Percentiles rank a stretch among this genome's conserved stretches.
Evolutionary conservation across 2,329 filamentous ascomycete species (phyloP).

Genomic region (Remersonia thermophila): DNA sequence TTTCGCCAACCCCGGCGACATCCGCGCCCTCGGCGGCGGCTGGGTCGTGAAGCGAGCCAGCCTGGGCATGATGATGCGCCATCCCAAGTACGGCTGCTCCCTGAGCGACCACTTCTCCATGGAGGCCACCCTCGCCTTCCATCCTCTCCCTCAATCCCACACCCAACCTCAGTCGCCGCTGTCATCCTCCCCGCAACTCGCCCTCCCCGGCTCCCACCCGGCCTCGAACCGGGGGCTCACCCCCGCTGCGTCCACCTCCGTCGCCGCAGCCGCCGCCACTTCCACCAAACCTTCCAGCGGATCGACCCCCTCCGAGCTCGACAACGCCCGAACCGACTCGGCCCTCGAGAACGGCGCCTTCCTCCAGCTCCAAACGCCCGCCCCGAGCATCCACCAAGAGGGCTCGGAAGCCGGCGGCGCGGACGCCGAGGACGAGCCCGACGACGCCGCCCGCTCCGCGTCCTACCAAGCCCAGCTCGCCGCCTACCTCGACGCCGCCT

Average conservation of each 20-base stretch:
- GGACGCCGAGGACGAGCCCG: slow-evolving; percentile 2
- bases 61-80: slow-evolving; percentile 70
- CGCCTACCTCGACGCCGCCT: slow-evolving; percentile 13
- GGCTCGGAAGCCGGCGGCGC: no score
- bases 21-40: slow-evolving; percentile 21
- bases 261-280: slow-evolving; percentile 1
- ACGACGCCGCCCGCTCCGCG: slow-evolving; percentile 5
- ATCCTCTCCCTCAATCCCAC: slow-evolving; percentile 19
- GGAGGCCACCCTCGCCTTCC: slow-evolving; percentile 57
- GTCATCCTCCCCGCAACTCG: slow-evolving; percentile 3
- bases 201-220: slow-evolving; percentile 5
- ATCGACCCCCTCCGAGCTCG: not conserved
- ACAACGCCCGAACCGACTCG: slow-evolving; percentile 13
- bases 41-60: slow-evolving; percentile 62
- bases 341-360: slow-evolving; percentile 26
- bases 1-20: slow-evolving; percentile 54
- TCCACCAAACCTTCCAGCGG: not conserved
- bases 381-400: slow-evolving; percentile 16
- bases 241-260: slow-evolving; percentile 3
- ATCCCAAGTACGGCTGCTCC: slow-evolving; percentile 70
- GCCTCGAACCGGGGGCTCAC: slow-evolving; percentile 6
- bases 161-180: not conserved
- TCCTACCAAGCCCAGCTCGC: slow-evolving; percentile 9
- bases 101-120: slow-evolving; percentile 93
- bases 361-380: slow-evolving; percentile 28